Evolutionary conservation across 1,284 basidiomycete genomes (phyloP), one percentile per base, ranked within the genome.

Genomic region (Inonotus obliquus): DNA sequence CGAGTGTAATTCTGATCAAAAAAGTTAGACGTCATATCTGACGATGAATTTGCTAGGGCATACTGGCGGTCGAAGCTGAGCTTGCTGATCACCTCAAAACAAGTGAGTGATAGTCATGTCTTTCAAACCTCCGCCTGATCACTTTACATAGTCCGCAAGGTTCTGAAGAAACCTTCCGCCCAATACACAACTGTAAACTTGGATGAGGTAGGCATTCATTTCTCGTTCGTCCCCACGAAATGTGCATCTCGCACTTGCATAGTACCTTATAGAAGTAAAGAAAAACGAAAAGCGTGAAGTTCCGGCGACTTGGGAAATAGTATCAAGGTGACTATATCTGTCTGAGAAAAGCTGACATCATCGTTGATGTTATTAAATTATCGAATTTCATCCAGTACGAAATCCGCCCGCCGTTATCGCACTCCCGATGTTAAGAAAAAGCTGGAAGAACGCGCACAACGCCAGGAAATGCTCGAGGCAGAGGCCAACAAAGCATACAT

Each of bases 251-350:
- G 25, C n/a, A 32, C 35, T 23, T 65, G 60, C 21, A 62, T n/a
- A 93, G 90, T 92, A 84, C 70, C 75, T 94, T 1, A 77, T 96
- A 13, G 91, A 95, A 72, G 77, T 97, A 17, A 86, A 87, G 55
- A 86, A 84, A 55, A 79, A 79, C 6, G 91, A 93, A 52, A 85
- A 87, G 13, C 82, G 83, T 65, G 81, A 81, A 10, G 84, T 94
- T 2, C 96, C 96, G 0, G 80, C 82, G 5, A 81, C 83, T 61
- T 99, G 96, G 95, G 77, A 85, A 52, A 77, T 91, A 41, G 79
- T 95, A 54, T 92, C 86, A 39, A 86, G 84, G 91, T 91, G 68
- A 64, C 71, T 63, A 9, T 13, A 54, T 60, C 44, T 58, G n/a
- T n/a, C n/a, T n/a, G n/a, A 23, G 37, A 44, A 51, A 19, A 3